phyloP scores from a whole-genome alignment of 2,329 filamentous ascomycete genomes.

The Akanthomyces muscarius region DNA sequence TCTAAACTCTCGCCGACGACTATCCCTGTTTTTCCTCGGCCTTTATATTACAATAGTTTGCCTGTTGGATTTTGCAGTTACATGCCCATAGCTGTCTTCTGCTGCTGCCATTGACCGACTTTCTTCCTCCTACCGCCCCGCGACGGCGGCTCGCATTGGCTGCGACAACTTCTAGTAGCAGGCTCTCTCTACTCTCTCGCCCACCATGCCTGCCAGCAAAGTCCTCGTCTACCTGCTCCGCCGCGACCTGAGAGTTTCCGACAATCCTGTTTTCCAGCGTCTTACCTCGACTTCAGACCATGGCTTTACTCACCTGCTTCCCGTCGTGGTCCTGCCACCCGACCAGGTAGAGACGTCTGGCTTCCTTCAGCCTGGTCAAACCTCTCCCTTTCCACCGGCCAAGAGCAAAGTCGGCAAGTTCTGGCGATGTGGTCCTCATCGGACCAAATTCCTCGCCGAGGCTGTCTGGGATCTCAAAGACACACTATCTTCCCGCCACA shows the following conservation, averaged over 20 bases:
- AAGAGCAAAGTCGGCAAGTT: constrained; percentile 61
- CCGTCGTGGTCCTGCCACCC: constrained; percentile 64
- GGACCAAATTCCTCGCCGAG: constrained; percentile 68
- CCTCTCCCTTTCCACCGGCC: constrained; percentile 66
- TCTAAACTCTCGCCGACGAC: not conserved
- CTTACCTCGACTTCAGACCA: constrained; percentile 46
- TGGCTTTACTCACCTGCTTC: constrained; percentile 64
- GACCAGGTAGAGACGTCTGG: constrained; percentile 72
- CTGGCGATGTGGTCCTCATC: constrained; percentile 70
- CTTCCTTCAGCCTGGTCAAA: constrained; percentile 53
- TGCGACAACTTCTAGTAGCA: not conserved
- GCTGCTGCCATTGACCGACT: not conserved
- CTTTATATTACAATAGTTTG: constrained; percentile 14
- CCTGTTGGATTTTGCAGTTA: not conserved
- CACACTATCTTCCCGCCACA: constrained; percentile 54
- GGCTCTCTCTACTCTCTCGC: not conserved
- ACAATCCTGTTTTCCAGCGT: constrained; percentile 69
- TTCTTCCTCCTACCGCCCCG: too few relatives aligned
- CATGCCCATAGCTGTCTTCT: not conserved
- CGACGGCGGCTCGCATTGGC: not conserved
- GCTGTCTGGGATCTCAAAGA: constrained; percentile 69
- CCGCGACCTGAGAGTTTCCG: constrained; percentile 66
- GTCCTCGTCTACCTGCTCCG: constrained; percentile 69
- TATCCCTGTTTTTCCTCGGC: constrained; percentile 14
- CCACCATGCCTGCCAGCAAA: constrained; percentile 36